Conservation (phyloP, 2,329 filamentous ascomycete species). For the Fusarium sp. region DNA sequence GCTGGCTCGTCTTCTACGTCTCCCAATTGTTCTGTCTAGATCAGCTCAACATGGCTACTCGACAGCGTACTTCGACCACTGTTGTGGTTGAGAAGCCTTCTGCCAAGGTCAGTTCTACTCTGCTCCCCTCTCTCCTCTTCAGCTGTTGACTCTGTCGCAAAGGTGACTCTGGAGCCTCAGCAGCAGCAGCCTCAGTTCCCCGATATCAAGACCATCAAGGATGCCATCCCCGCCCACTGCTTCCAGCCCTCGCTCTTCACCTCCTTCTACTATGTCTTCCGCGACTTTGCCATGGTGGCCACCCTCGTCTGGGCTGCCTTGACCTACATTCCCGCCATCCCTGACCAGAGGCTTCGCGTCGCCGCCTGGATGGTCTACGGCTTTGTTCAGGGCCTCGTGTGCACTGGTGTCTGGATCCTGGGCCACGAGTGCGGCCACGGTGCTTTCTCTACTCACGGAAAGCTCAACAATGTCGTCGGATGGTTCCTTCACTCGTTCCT, state of each 20-base stretch:
- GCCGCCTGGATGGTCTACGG: constrained; percentile 69
- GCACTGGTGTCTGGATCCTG: constrained; percentile 77
- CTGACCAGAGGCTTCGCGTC: constrained; percentile 56
- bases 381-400: constrained; percentile 73
- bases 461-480: constrained; percentile 71
- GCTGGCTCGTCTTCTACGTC: not conserved
- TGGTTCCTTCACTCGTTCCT: constrained; percentile 75
- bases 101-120: constrained; percentile 27
- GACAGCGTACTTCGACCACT: constrained; percentile 43
- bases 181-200: constrained; percentile 34
- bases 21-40: not conserved
- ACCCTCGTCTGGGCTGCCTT: constrained; percentile 63
- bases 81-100: constrained; percentile 30
- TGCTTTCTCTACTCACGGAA: constrained; percentile 69
- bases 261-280: constrained; percentile 67
- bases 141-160: not conserved
- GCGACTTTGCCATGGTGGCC: constrained; percentile 64
- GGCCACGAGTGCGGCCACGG: constrained; percentile 79
- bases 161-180: constrained; percentile 35
- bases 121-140: not conserved
- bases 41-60: constrained; percentile 37
- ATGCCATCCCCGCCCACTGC: constrained; percentile 70
- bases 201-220: constrained; percentile 48
- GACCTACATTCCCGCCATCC: constrained; percentile 65
- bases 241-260: constrained; percentile 66